Evolutionary conservation across 306 rosid species (phyloP).

Genomic region (Vigna angularis): DNA sequence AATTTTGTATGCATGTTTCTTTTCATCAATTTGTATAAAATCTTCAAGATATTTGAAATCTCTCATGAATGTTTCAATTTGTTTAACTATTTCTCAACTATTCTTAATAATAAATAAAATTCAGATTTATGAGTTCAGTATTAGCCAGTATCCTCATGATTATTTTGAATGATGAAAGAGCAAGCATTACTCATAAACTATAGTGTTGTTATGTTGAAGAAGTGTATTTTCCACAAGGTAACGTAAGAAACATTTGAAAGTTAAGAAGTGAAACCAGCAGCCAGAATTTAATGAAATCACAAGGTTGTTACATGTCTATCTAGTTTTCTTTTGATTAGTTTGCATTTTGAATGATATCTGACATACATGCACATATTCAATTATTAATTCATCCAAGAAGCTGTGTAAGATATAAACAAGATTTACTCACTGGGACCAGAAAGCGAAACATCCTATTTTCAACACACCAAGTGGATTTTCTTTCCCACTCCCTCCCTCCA

Average conservation of each 20-base stretch:
- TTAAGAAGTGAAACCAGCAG: conserved; percentile 43
- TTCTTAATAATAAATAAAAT: no score
- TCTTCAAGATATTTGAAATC: no score
- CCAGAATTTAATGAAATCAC: conserved; percentile 54
- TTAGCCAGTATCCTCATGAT: no score
- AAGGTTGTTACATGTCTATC: conserved; percentile 37
- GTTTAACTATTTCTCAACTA: no score
- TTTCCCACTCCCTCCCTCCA: background rate
- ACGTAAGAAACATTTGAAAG: conserved; percentile 1
- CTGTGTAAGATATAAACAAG: background rate
- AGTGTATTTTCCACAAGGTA: no score
- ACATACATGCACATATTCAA: conserved; percentile 48
- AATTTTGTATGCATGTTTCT: no score
- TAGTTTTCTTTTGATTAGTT: conserved; percentile 43
- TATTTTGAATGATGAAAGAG: no score
- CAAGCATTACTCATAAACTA: no score
- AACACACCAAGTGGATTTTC: background rate
- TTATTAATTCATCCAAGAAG: conserved; percentile 15
- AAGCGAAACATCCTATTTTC: background rate
- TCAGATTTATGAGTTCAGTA: no score
- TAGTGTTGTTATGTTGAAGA: no score
- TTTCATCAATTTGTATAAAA: no score
- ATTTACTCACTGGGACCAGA: conserved; percentile 37
- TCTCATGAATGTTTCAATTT: no score
- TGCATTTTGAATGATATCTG: conserved; percentile 41